Evolutionary conservation across 1,284 basidiomycete species (phyloP), one percentile per base, ranked within the genome.

Genomic region (Puccinia coronata): DNA sequence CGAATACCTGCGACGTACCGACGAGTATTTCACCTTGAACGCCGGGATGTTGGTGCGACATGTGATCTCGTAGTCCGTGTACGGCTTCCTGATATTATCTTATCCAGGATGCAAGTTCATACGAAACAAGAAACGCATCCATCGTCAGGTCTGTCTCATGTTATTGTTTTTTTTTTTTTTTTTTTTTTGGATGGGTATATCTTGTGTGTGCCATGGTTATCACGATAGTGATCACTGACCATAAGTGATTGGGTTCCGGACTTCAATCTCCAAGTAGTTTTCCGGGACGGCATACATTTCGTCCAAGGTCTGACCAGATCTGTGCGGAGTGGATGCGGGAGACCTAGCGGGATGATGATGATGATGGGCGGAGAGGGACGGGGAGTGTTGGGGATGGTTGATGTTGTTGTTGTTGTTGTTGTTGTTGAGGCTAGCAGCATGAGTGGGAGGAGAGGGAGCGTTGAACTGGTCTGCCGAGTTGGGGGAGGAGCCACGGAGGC

Each of bases 1-100:
- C 70, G 95, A 97, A 87, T 99, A 99, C 73, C 97, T 92, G 79
- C 97, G 90, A 81, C 96, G 91, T 39, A 99, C 97, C 67, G 94
- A 89, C 1, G 95, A 98, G 88, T 97, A 95, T 61, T 93, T 92
- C 77, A 98, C 90, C 86, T 98, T 97, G 90, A 99, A 99, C 0
- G 96, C 97, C 41, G 96, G 97, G 84, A 99, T 99, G 87, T 99
- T 99, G 83, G 96, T 99, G 92, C 95, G 94, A 89, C 95, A 98
- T 75, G 98, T 92, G 83, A 99, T 92, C 88, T 99, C 96, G 86
- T 99, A 99, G 89, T 99, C 96, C 69, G 96, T 99, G 87, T 94
- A 99, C 95, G 96, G 97, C 89, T 98, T 98, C 84, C 96, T 89
- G 49, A 95, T 95, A 85, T 95, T 94, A 51, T 94, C 94, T 95